Percentiles rank a stretch among this genome's conserved stretches.
phyloP scores from a whole-genome alignment of 805 yeast species.

The Barnettozyma vustinii region DNA sequence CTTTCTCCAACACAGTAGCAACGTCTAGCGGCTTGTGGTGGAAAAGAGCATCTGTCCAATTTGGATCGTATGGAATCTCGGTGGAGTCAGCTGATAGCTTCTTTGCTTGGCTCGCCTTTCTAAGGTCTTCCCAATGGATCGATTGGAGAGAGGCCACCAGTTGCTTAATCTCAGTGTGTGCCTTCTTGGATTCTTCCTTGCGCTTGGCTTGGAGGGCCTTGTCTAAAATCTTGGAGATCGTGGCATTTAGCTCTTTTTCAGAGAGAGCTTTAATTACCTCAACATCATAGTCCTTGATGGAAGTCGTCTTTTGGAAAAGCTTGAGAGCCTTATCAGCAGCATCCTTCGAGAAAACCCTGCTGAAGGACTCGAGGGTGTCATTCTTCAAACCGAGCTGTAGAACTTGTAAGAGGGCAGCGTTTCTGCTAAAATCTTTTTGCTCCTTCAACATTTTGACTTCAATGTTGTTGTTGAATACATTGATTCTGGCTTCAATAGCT shows the following conservation, averaged over 20 bases:
- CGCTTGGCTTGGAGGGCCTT: conserved; percentile 14
- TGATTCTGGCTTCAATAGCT: conserved; percentile 14
- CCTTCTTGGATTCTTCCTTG: conserved; percentile 28
- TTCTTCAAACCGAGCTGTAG: conserved; percentile 14
- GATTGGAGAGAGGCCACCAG: conserved; percentile 19
- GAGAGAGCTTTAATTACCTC: conserved; percentile 14
- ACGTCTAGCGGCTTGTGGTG: conserved; percentile 39
- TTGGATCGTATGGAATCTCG: conserved; percentile 39
- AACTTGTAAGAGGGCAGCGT: conserved; percentile 14
- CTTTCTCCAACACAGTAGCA: conserved; percentile 46
- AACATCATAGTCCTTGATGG: conserved; percentile 11
- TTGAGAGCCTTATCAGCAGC: conserved; percentile 22
- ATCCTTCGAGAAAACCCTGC: conserved; percentile 11
- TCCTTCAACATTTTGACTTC: conserved; percentile 19
- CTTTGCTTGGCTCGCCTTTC: conserved; percentile 27
- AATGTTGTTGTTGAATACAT: conserved; percentile 13
- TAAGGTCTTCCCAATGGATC: conserved; percentile 24
- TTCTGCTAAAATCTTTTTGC: conserved; percentile 21
- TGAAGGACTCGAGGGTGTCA: conserved; percentile 14
- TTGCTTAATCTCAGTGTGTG: conserved; percentile 26
- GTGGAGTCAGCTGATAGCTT: conserved; percentile 22
- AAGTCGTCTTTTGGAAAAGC: conserved; percentile 15
- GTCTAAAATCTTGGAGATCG: conserved; percentile 6
- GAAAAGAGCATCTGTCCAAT: conserved; percentile 44
- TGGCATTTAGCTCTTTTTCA: conserved; percentile 8